A percentile compares a stretch with the other conserved stretches of the same genome.
Conservation (phyloP, 2,329 filamentous ascomycete genomes). For the Aureobasidium sp. region DNA sequence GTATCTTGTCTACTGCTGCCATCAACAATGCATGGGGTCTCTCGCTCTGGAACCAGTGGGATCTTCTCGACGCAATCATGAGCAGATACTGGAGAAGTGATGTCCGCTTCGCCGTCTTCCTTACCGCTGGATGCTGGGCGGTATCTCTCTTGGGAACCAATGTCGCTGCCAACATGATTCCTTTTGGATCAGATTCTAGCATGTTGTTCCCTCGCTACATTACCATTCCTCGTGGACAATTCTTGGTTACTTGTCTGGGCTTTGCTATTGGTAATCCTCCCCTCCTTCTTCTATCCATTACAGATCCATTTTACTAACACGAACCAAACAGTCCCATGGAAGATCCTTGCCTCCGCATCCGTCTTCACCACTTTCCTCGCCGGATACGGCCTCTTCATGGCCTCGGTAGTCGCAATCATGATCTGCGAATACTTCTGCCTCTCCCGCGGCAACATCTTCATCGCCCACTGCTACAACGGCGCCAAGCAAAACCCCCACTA, state of each 20-base stretch:
- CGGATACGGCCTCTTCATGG: slow-evolving; percentile 34
- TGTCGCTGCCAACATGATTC: slow-evolving; percentile 27
- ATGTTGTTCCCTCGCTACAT: slow-evolving; percentile 45
- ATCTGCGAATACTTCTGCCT: slow-evolving; percentile 53
- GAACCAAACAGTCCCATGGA: slow-evolving; percentile 46
- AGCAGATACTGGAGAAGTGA: slow-evolving; percentile 27
- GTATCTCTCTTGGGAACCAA: slow-evolving; percentile 35
- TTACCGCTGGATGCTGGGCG: slow-evolving; percentile 32
- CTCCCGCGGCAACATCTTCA: slow-evolving; percentile 32
- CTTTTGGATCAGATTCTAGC: slow-evolving; percentile 30
- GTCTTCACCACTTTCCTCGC: slow-evolving; percentile 57
- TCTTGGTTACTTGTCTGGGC: slow-evolving; percentile 29
- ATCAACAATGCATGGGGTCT: slow-evolving; percentile 39
- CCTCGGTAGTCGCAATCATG: slow-evolving; percentile 56
- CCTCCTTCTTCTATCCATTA: neutral
- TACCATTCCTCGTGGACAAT: slow-evolving; percentile 34
- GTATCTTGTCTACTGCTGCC: slow-evolving; percentile 39
- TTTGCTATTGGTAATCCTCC: slow-evolving; percentile 48
- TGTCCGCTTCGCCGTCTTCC: slow-evolving; percentile 35
- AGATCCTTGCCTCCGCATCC: slow-evolving; percentile 52
- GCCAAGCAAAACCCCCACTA: slow-evolving; percentile 45
- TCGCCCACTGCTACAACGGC: slow-evolving; percentile 36
- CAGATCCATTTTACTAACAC: neutral
- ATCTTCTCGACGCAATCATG: slow-evolving; percentile 30
- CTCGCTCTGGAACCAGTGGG: slow-evolving; percentile 30